A percentile compares a stretch with the other conserved stretches of the same genome.
These are phyloP conservation scores for Cucumis cinereus DNA, from an alignment of 306 rosid genomes.

Conservation along the genomic window DNA sequence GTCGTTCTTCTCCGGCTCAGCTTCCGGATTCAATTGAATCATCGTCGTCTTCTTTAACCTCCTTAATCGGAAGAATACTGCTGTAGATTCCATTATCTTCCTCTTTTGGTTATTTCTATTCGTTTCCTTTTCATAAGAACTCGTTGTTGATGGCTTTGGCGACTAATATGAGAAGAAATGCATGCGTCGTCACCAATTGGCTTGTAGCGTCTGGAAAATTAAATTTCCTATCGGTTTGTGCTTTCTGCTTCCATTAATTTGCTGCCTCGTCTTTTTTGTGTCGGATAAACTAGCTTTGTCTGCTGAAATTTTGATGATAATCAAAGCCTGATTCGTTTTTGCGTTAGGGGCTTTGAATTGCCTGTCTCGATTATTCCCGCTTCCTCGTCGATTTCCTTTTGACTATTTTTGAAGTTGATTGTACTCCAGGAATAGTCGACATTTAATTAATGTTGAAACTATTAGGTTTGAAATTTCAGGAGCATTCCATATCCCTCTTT, in stretches of 20 bases:
- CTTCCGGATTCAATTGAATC: background rate
- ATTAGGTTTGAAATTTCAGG: background rate
- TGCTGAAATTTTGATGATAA: background rate
- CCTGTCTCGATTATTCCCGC: background rate
- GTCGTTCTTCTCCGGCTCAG: background rate
- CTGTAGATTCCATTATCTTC: background rate
- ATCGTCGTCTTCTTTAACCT: background rate
- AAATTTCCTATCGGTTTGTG: constrained; percentile 21
- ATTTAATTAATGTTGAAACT: background rate
- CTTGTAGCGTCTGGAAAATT: constrained; percentile 15
- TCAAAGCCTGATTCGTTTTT: background rate
- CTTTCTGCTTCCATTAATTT: background rate
- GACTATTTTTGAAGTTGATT: background rate
- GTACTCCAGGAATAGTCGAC: background rate
- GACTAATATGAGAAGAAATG: constrained; percentile 17
- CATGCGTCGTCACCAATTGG: constrained; percentile 9
- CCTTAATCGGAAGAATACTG: background rate
- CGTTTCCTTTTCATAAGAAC: background rate
- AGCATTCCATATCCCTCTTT: background rate
- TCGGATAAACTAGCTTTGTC: background rate
- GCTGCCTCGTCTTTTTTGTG: background rate
- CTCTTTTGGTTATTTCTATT: background rate
- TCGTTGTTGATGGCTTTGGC: background rate
- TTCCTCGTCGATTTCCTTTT: background rate
- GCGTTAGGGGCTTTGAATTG: background rate